These are phyloP conservation scores for Coemansia sp. DNA, from an alignment of 192 early-diverging fungal species.

Conservation along the genomic window DNA sequence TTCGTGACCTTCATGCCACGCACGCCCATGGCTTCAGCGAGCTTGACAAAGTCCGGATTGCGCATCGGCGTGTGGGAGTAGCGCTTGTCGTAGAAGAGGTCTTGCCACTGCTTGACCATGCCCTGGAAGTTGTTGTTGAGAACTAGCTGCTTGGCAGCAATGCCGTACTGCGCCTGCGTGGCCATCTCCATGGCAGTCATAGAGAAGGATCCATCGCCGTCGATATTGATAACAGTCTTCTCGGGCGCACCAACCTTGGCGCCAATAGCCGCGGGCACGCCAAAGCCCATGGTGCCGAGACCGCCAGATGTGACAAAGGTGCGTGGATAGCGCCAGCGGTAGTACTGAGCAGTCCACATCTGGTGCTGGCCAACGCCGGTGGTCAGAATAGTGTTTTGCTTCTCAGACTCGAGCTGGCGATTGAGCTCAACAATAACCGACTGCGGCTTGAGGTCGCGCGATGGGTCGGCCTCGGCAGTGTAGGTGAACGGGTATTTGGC, in stretches of 20 bases:
- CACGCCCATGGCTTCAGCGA: constrained; percentile 91
- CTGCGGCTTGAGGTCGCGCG: constrained; percentile 84
- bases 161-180: constrained; percentile 96
- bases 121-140: constrained; percentile 99
- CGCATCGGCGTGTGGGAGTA: constrained; percentile 92
- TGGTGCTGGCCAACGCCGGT: constrained; percentile 99
- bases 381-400: constrained; percentile 91
- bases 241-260: constrained; percentile 94
- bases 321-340: constrained; percentile 87
- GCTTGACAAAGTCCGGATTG: constrained; percentile 98
- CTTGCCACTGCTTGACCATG: constrained; percentile 94
- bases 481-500: constrained; percentile 88
- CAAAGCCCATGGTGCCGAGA: constrained; percentile 98
- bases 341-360: constrained; percentile 99
- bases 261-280: constrained; percentile 93
- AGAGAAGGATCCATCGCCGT: constrained; percentile 97
- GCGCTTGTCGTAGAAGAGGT: constrained; percentile 96
- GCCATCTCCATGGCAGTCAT: constrained; percentile 99
- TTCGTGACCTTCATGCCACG: constrained; percentile 83
- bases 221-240: constrained; percentile 96
- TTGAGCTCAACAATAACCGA: constrained; percentile 91
- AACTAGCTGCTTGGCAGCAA: constrained; percentile 93
- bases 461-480: constrained; percentile 58
- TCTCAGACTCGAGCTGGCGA: constrained; percentile 73
- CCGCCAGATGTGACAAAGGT: constrained; percentile 93